Evolutionary conservation across 306 rosid species (phyloP).

Genomic region (Lotus japonicus): DNA sequence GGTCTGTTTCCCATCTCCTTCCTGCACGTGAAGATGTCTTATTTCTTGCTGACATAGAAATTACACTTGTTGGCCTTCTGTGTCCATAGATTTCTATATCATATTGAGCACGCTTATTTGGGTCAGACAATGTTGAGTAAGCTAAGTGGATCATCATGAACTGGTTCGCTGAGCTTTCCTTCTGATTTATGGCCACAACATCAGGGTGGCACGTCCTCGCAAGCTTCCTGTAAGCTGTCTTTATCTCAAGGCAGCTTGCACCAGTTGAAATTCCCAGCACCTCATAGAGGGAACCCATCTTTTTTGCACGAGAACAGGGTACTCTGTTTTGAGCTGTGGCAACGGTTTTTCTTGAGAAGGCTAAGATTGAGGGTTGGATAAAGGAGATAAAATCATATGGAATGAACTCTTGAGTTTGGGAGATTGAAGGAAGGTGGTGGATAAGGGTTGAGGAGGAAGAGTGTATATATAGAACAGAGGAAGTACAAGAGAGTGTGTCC

Average conservation of each 20-base stretch:
- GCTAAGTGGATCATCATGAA: conserved; percentile 60
- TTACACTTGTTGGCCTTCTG: background rate
- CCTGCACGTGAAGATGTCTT: conserved; percentile 15
- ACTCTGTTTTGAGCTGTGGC: conserved; percentile 22
- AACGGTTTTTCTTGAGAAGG: background rate
- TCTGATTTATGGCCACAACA: conserved; percentile 49
- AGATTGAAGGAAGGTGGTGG: background rate
- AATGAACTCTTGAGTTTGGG: background rate
- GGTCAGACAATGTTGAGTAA: conserved; percentile 62
- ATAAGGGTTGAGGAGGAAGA: background rate
- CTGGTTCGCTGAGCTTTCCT: conserved; percentile 48
- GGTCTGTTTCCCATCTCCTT: conserved; percentile 75
- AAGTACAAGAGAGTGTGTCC: background rate
- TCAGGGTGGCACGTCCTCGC: conserved; percentile 76
- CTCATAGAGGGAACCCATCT: conserved; percentile 55
- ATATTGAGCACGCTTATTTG: conserved; percentile 54
- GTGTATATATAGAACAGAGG: conserved; percentile 20
- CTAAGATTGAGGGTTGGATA: background rate
- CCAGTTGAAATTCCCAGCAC: conserved; percentile 61
- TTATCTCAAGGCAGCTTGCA: conserved; percentile 48
- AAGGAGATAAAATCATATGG: background rate
- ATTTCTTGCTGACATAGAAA: conserved; percentile 27
- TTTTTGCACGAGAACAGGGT: background rate
- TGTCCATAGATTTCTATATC: conserved; percentile 31
- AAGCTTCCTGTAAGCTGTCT: conserved; percentile 53